Evolutionary conservation across 2,329 filamentous ascomycete genomes (phyloP).

Genomic region (Aphanocladium album): DNA sequence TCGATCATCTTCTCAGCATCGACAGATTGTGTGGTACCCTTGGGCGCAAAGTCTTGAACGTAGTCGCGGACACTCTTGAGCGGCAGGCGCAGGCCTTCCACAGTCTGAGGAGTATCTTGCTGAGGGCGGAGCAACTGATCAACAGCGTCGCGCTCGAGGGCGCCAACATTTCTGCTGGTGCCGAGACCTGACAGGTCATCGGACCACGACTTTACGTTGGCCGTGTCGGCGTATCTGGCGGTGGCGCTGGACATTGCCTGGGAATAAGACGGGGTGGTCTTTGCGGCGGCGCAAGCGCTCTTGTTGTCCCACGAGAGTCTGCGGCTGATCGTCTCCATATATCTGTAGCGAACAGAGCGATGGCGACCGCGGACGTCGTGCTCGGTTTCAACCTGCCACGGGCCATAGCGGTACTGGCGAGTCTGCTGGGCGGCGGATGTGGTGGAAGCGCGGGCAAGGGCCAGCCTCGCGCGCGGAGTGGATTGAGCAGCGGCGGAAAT

Average conservation of each 20-base stretch:
- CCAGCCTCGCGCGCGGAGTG: constrained; percentile 12
- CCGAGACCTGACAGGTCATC: constrained; percentile 33
- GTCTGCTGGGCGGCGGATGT: constrained; percentile 4
- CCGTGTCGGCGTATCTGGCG: constrained; percentile 30
- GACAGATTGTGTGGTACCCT: constrained; percentile 12
- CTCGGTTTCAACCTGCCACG: constrained; percentile 26
- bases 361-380: constrained; percentile 41
- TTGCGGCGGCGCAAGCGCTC: constrained; percentile 18
- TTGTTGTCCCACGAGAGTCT: constrained; percentile 43
- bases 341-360: constrained; percentile 39
- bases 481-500: constrained; percentile 9
- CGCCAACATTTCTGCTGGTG: constrained; percentile 38
- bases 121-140: constrained; percentile 38
- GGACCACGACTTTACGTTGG: constrained; percentile 31
- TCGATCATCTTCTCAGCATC: constrained; percentile 21
- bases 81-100: constrained; percentile 27
- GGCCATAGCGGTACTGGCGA: constrained; percentile 11
- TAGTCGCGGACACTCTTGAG: constrained; percentile 31
- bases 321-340: constrained; percentile 39
- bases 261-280: constrained; percentile 18
- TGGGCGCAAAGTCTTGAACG: constrained; percentile 20
- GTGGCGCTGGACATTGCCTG: constrained; percentile 28
- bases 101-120: constrained; percentile 16
- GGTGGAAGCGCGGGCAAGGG: constrained; percentile 10
- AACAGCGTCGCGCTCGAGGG: constrained; percentile 40